Conservation (phyloP, 768 basidiomycete genomes). For the Russula sp. region DNA sequence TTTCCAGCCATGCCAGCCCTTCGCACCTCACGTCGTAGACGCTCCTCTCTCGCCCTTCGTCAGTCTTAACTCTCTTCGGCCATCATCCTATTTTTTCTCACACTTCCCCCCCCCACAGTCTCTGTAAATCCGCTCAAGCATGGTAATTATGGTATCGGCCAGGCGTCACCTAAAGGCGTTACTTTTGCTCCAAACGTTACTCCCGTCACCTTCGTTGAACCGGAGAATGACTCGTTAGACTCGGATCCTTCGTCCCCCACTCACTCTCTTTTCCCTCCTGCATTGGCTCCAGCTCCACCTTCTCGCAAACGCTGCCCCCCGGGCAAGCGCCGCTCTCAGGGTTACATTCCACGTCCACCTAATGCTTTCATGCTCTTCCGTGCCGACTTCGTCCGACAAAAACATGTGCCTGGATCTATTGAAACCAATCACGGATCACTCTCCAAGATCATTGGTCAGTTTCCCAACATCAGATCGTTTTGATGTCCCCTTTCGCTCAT, state of each 20-base stretch:
- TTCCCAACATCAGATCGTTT: background rate
- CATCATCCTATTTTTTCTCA: too few relatives aligned
- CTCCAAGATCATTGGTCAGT: constrained; percentile 47
- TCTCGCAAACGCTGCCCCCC: constrained; percentile 52
- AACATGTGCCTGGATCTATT: constrained; percentile 51
- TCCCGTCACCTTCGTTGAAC: constrained; percentile 48
- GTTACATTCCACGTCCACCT: constrained; percentile 36
- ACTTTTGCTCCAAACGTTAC: constrained; percentile 65
- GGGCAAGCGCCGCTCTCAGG: constrained; percentile 60
- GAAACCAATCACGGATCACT: constrained; percentile 50
- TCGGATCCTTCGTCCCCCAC: constrained; percentile 37
- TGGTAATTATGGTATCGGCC: constrained; percentile 50
- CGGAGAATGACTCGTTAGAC: constrained; percentile 37
- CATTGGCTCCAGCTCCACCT: constrained; percentile 41
- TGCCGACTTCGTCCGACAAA: constrained; percentile 38
- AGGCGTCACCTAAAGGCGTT: constrained; percentile 46
- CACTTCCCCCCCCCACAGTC: background rate
- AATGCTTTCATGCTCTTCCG: constrained; percentile 44
- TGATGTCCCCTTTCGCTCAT: background rate
- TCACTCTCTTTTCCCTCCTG: constrained; percentile 55
- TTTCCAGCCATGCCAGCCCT: constrained; percentile 29
- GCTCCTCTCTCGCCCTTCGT: constrained; percentile 30
- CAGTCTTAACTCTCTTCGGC: background rate
- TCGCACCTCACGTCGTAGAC: constrained; percentile 29
- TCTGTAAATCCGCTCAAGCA: constrained; percentile 44